phyloP scores from a whole-genome alignment of 2,329 filamentous ascomycete genomes.

The Colletotrichum sp. region DNA sequence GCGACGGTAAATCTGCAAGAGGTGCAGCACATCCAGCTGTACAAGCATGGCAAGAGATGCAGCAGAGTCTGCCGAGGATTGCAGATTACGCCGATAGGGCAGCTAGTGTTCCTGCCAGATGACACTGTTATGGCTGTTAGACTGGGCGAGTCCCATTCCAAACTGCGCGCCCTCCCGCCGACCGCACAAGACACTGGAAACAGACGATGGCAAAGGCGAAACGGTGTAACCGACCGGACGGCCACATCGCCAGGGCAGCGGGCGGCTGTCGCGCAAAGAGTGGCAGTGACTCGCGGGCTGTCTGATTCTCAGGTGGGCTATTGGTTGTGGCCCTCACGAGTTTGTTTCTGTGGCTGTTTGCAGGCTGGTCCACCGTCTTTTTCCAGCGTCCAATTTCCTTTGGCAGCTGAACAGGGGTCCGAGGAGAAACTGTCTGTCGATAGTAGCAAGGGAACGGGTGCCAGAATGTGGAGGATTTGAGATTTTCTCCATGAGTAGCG shows the following conservation, averaged over 20 bases:
- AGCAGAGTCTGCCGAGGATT: background rate
- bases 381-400: background rate
- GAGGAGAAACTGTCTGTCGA: background rate
- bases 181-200: background rate
- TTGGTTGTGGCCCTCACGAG: background rate
- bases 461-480: constrained; percentile 13
- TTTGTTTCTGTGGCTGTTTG: background rate
- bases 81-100: background rate
- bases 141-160: constrained; percentile 1
- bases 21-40: constrained; percentile 3
- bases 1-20: constrained; percentile 4
- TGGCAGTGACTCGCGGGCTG: background rate
- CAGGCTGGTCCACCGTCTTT: background rate
- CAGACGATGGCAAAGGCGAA: background rate
- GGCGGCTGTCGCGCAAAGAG: background rate
- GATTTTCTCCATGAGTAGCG: constrained; percentile 11
- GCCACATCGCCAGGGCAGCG: background rate
- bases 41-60: background rate
- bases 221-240: background rate
- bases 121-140: background rate
- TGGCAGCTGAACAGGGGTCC: constrained; percentile 5
- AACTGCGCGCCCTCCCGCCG: background rate
- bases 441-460: background rate
- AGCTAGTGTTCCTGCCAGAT: background rate
- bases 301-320: background rate